These are phyloP conservation scores for Cryptococcus sp. DNA, from an alignment of 1,284 basidiomycete genomes.

Conservation along the genomic window DNA sequence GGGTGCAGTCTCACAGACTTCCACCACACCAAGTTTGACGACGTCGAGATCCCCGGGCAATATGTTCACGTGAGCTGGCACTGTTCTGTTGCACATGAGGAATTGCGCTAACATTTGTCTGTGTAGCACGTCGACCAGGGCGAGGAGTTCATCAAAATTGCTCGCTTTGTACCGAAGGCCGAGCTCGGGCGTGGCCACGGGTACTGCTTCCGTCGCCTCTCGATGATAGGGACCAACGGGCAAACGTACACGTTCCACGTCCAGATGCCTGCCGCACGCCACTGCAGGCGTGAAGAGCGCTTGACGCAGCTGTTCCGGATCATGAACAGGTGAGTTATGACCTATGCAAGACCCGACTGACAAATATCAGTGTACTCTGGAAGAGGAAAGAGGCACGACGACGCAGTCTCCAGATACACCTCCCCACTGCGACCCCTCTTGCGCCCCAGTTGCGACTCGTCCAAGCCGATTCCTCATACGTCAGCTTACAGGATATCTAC, in stretches of 20 bases:
- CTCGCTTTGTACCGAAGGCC: conserved; percentile 85
- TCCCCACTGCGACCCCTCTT: conserved; percentile 83
- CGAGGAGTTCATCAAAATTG: conserved; percentile 86
- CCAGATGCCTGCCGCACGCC: conserved; percentile 81
- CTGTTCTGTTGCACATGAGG: background rate
- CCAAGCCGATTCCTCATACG: conserved; percentile 87
- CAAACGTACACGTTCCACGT: conserved; percentile 85
- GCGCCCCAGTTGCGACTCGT: conserved; percentile 80
- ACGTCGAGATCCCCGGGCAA: conserved; percentile 97
- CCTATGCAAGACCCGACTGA: conserved; percentile 1
- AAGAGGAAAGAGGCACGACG: conserved; percentile 92
- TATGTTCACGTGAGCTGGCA: conserved; percentile 81
- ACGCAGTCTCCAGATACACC: conserved; percentile 85
- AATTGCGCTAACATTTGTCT: conserved; percentile 9
- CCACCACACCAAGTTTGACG: conserved; percentile 96
- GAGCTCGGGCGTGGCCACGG: conserved; percentile 82
- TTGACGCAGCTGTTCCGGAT: conserved; percentile 88
- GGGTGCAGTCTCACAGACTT: conserved; percentile 97
- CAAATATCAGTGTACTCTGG: conserved; percentile 61
- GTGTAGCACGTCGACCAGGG: conserved; percentile 87
- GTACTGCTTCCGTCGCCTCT: conserved; percentile 84
- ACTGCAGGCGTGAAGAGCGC: conserved; percentile 88
- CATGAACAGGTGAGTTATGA: conserved; percentile 72
- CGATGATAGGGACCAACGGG: conserved; percentile 89
- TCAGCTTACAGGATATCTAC: conserved; percentile 89